These are phyloP conservation scores for Cyathus striatus DNA, from an alignment of 768 basidiomycete genomes.

Conservation along the genomic window DNA sequence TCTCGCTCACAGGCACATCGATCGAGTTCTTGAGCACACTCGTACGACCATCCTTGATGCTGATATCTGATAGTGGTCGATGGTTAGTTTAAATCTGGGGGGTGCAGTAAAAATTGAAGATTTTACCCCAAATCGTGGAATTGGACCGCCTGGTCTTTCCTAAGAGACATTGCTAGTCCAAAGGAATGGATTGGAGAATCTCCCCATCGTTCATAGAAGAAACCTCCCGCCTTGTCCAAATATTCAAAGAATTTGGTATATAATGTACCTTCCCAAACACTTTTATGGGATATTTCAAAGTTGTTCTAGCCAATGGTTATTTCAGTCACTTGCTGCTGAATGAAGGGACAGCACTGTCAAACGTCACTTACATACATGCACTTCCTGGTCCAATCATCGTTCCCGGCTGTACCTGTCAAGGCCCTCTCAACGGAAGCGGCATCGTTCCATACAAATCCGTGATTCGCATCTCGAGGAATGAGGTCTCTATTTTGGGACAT, in stretches of 20 bases:
- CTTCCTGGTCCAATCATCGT: conserved; percentile 17
- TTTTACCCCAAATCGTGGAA: conserved; percentile 18
- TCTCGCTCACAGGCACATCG: conserved; percentile 19
- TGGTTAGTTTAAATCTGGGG: background rate
- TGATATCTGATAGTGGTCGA: conserved; percentile 14
- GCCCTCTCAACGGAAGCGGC: conserved; percentile 15
- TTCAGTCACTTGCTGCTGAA: too few relatives aligned
- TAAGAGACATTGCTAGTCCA: conserved; percentile 19
- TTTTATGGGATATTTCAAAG: conserved; percentile 23
- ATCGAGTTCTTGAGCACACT: conserved; percentile 12
- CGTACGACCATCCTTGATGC: conserved; percentile 20
- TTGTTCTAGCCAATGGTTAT: conserved; percentile 16
- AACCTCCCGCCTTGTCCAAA: conserved; percentile 19
- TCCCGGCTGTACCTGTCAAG: conserved; percentile 16
- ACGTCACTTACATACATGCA: conserved; percentile 24
- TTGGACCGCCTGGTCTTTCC: conserved; percentile 21
- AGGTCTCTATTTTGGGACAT: conserved; percentile 7
- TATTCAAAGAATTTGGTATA: conserved; percentile 19
- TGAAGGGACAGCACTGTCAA: background rate
- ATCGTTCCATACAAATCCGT: conserved; percentile 17
- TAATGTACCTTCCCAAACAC: conserved; percentile 17
- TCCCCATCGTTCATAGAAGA: conserved; percentile 25
- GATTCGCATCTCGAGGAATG: conserved; percentile 16
- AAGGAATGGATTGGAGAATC: conserved; percentile 22
- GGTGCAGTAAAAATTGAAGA: background rate